phyloP scores from a whole-genome alignment of 106 monocot species.

The Dactylorhiza incarnata region DNA sequence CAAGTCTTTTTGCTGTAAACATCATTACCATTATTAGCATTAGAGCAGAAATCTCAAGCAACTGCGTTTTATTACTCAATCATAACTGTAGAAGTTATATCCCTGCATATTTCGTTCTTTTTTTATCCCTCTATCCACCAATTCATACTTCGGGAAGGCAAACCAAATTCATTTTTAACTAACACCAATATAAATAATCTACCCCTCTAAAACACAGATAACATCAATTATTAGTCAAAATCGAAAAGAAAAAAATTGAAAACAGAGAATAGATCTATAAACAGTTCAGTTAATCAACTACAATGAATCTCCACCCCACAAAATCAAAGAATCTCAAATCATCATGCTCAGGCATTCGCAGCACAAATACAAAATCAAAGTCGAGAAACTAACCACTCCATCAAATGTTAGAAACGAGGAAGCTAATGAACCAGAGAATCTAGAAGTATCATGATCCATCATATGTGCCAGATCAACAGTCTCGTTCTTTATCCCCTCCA shows the following conservation, averaged over 20 bases:
- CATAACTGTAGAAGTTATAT: no score
- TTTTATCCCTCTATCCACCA: neutral
- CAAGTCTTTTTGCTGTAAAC: neutral
- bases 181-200: neutral
- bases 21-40: no score
- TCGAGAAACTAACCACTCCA: no score
- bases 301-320: neutral
- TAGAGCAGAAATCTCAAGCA: no score
- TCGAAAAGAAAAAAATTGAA: no score
- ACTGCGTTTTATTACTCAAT: no score
- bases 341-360: neutral
- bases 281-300: neutral
- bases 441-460: neutral
- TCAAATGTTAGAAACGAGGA: neutral
- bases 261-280: neutral
- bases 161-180: neutral
- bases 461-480: conserved; percentile 56
- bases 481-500: conserved; percentile 85
- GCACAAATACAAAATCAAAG: neutral
- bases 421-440: neutral
- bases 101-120: no score
- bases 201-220: neutral
- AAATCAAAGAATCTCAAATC: neutral
- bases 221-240: no score
- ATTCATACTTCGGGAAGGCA: neutral